Conservation (phyloP, 164 flowering plant species). For the Litsea cubeba region DNA sequence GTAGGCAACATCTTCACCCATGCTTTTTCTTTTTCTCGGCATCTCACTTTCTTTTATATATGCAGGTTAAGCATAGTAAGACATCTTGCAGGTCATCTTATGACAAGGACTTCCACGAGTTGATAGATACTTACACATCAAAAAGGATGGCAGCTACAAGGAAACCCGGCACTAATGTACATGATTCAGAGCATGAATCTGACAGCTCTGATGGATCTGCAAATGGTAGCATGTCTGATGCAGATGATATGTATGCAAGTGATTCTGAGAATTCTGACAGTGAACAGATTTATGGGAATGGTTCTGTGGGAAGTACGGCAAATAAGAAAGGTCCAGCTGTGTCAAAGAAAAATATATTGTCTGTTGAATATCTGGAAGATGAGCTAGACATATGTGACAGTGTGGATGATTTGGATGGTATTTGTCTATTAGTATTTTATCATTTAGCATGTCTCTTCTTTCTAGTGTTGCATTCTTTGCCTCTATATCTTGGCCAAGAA, state of each 20-base stretch:
- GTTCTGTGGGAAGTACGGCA: conserved; percentile 23
- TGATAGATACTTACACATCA: conserved; percentile 46
- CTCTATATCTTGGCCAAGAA: not conserved
- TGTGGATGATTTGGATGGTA: conserved; percentile 90
- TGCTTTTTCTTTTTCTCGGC: not conserved
- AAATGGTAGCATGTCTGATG: conserved; percentile 22
- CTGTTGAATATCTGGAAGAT: conserved; percentile 80
- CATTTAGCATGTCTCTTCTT: not conserved
- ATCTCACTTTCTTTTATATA: conserved; percentile 4
- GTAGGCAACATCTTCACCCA: not conserved
- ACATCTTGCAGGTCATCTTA: conserved; percentile 59
- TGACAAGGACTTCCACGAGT: conserved; percentile 50
- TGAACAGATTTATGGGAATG: conserved; percentile 23
- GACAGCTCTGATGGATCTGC: conserved; percentile 23
- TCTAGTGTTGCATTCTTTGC: conserved; percentile 1
- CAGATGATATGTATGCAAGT: conserved; percentile 16
- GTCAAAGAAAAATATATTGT: conserved; percentile 38
- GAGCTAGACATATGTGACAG: conserved; percentile 51
- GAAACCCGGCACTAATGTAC: conserved; percentile 8
- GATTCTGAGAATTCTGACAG: conserved; percentile 25
- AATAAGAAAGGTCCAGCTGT: conserved; percentile 15
- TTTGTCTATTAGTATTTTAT: not conserved
- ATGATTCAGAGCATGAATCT: conserved; percentile 27
- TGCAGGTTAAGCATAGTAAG: conserved; percentile 78
- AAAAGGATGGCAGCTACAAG: conserved; percentile 21